Base-by-base conservation (phyloP, 164 flowering plant species). In the Piper longum region DNA sequence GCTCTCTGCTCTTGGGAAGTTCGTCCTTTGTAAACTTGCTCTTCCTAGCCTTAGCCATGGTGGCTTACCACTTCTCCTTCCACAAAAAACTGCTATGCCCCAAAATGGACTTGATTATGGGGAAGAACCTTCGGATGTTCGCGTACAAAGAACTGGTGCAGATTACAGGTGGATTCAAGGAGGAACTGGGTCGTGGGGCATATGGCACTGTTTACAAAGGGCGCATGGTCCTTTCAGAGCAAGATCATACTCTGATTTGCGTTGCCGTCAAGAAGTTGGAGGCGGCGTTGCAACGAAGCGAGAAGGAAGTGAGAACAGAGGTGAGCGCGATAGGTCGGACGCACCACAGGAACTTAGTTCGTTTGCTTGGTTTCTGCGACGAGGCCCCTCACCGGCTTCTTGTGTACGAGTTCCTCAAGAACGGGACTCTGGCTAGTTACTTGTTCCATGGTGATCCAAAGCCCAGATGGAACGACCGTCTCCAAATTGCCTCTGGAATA, bases 371-470 rank as follows among this genome's bases (percentile, higher is more conserved):
- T 16, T 17, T 56, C 17, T 56, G 52, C 14, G 52, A 48, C 14
- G 75, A 73, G 41, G 72, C 66, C 1, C 13, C 45, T 3, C 67
- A 69, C 41, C 59, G 64, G 57, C 54, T 73, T 56, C 57, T 66
- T 6, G 69, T 69, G 13, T 73, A 69, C 18, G 75, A 73, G 43
- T 69, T 61, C 64, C 69, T 73, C 72, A 43, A 9, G 12, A 64
- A 68, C 51, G 71, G 66, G 16, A 64, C 66, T 18, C 42, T 72
- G 11, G 71, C 68, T 18, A 55, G 39, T 1, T 61, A 61, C 56
- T 69, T 72, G 45, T 67, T 72, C 39, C 19, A 63, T 45, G 68
- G 62, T 51, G 71, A 62, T 17, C 43, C 41, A 3, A 68, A 41
- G 14, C 52, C 52, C 52, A 48, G 52, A 12, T 48, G 52, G 52